Percentiles rank a stretch among this genome's conserved stretches.
Conservation (phyloP, 768 basidiomycete genomes). For the Suillus brevipes region DNA sequence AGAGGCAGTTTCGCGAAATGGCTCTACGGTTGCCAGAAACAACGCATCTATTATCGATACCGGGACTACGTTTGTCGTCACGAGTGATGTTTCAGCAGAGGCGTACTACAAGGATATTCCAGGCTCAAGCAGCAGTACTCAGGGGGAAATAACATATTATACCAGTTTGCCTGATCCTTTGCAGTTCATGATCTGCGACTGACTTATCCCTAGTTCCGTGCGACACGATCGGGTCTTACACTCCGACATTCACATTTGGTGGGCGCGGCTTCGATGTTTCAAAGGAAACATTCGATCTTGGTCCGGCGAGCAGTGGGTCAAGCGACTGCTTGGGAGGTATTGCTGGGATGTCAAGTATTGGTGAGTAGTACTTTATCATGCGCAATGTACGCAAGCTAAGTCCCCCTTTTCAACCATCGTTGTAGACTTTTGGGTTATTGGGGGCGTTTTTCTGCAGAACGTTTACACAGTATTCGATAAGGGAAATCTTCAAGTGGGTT, state of each 20-base stretch:
- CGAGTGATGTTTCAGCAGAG: conserved; percentile 27
- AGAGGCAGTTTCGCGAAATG: conserved; percentile 26
- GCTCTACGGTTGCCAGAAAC: conserved; percentile 21
- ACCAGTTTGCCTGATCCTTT: not conserved
- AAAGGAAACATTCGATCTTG: conserved; percentile 43
- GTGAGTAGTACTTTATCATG: conserved; percentile 1
- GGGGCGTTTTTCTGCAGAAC: conserved; percentile 35
- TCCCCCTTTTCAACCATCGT: not conserved
- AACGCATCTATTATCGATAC: conserved; percentile 37
- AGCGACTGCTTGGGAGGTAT: conserved; percentile 39
- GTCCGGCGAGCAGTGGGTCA: conserved; percentile 30
- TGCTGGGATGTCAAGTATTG: conserved; percentile 18
- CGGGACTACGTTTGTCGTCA: conserved; percentile 30
- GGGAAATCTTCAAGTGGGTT: conserved; percentile 38
- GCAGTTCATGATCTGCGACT: not conserved
- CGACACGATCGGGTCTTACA: conserved; percentile 22
- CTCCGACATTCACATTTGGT: conserved; percentile 40
- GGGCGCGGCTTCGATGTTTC: conserved; percentile 39
- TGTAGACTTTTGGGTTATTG: conserved; percentile 34
- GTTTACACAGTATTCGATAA: conserved; percentile 34
- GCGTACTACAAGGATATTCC: conserved; percentile 32
- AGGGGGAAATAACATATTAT: not conserved
- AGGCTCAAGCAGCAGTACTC: conserved; percentile 19
- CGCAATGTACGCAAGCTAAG: not conserved
- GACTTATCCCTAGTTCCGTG: conserved; percentile 32